These are phyloP conservation scores for Scopulariopsis brevicaulis DNA, from an alignment of 2,329 filamentous ascomycete genomes.

Conservation along the genomic window DNA sequence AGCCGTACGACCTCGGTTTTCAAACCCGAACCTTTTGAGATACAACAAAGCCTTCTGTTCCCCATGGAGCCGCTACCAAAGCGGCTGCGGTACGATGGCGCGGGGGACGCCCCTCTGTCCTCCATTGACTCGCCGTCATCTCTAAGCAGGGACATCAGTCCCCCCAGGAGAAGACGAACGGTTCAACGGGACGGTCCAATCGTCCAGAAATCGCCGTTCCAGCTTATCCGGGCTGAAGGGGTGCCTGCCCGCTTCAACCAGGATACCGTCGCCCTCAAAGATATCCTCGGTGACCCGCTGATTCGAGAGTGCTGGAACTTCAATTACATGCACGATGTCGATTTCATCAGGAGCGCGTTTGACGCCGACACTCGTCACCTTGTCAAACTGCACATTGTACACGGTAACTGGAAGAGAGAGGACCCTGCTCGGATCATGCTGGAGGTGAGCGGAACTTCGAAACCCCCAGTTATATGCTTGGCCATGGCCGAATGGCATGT, in stretches of 20 bases:
- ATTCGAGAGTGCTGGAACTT: constrained; percentile 64
- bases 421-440: constrained; percentile 38
- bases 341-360: constrained; percentile 42
- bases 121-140: constrained; percentile 12
- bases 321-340: constrained; percentile 53
- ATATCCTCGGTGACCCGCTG: constrained; percentile 63
- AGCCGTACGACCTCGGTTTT: background rate
- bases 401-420: constrained; percentile 57
- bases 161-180: constrained; percentile 17
- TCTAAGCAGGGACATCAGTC: constrained; percentile 30
- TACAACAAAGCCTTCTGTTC: background rate
- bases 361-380: constrained; percentile 35
- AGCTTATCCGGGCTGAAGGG: constrained; percentile 58
- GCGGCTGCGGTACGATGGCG: constrained; percentile 14
- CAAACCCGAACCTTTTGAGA: background rate
- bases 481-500: constrained; percentile 3
- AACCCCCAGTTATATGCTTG: background rate
- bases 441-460: background rate
- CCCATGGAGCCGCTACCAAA: constrained; percentile 20
- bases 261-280: constrained; percentile 52
- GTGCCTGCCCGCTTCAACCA: constrained; percentile 47
- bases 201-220: constrained; percentile 51
- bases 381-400: constrained; percentile 43
- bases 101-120: background rate
- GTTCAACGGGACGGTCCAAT: constrained; percentile 13